Evolutionary conservation across 2,329 filamentous ascomycete species (phyloP), one percentile per base, ranked within the genome.

Genomic region (Lachnellula subtilissima): DNA sequence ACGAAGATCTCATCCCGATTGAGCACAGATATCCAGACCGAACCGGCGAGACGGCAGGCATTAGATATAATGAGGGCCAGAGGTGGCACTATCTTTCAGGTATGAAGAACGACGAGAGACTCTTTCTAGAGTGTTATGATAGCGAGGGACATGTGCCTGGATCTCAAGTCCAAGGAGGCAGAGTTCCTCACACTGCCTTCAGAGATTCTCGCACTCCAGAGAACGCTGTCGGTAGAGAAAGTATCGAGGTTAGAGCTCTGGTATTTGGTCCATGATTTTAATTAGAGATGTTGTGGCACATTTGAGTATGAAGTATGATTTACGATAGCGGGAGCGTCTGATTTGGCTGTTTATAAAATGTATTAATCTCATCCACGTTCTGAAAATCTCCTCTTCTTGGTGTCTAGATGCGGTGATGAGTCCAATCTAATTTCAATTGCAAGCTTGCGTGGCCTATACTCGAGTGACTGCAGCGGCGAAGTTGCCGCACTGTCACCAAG

Each of bases 191-290:
- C 73, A 60, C 71, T 9, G 91, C 91, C 0, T 97, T 96, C 72
- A 76, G 79, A 40, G 88, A 96, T 69, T 86, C 88, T 2, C 76
- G 86, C 57, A 90, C 88, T 1, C 81, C 84, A 2, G 74, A 78
- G 17, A 87, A 86, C 47, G 89, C 88, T 4, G 83, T 85, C 61
- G 82, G 81, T 0, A 80, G 91, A 62, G 89, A 96, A 76, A 96
- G 91, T 69, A 96, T 97, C 69, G 92, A 97, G 72, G 88, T 96
- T 15, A 80, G 92, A 64, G 85, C 89, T 37, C 76, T 96, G 71
- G 88, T 96, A 0, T 96, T 96, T 78, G 88, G 87, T 14, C 66
- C 65, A 51, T 69, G 54, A 65, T 39, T 49, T 17, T 15, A 4
- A 25, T 5, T 12, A 17, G 22, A 47, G 7, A 4, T 19, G 7